Evolutionary conservation across 306 rosid species (phyloP).

Genomic region (Cicer arietinum): DNA sequence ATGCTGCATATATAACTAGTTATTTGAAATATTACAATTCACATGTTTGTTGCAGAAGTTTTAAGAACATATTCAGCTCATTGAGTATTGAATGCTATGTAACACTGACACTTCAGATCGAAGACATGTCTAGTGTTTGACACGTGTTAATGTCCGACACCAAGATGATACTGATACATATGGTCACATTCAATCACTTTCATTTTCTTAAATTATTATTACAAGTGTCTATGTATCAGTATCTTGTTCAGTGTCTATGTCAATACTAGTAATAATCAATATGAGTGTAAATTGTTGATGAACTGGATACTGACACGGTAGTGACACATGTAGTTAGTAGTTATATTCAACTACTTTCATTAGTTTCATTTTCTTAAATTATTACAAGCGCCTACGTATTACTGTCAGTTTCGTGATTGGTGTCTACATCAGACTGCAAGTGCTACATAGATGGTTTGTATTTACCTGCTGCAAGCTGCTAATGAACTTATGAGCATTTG

Average conservation of each 20-base stretch:
- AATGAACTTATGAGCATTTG: slow-evolving; percentile 81
- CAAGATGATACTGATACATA: background rate
- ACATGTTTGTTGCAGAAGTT: slow-evolving; percentile 1
- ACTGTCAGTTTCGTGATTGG: background rate
- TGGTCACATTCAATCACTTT: background rate
- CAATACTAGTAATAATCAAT: too few species aligned
- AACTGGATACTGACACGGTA: background rate
- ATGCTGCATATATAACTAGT: background rate
- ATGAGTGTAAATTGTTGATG: too few species aligned
- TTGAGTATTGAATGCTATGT: background rate
- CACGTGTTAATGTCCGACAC: background rate
- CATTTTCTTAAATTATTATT: background rate
- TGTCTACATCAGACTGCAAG: background rate
- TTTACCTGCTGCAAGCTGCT: slow-evolving; percentile 68
- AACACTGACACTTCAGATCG: background rate
- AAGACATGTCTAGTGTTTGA: background rate
- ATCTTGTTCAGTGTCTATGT: too few species aligned
- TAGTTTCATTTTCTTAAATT: background rate
- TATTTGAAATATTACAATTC: background rate
- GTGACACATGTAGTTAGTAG: background rate
- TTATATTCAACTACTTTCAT: background rate
- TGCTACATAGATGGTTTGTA: background rate
- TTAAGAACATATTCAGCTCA: slow-evolving; percentile 18
- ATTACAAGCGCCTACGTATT: background rate
- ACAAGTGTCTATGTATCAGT: background rate